phyloP scores from a whole-genome alignment of 177 flowering plant species.

The Vitis hybrid region DNA sequence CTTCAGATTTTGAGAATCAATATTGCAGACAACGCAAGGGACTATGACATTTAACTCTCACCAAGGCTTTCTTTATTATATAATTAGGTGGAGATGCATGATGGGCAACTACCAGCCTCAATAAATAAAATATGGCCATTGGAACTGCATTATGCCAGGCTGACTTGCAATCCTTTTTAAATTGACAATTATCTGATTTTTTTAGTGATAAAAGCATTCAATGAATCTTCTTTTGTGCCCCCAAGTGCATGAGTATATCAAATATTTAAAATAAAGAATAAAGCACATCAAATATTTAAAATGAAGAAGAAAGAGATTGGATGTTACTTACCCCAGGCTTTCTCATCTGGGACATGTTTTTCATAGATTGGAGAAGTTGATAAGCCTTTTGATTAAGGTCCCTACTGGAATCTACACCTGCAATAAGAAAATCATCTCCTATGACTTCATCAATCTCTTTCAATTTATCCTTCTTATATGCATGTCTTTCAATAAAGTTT shows the following conservation, averaged over 20 bases:
- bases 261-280: not conserved
- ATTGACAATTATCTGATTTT: too few relatives aligned
- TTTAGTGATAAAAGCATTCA: too few relatives aligned
- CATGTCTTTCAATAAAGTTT: not conserved
- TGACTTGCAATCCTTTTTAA: too few relatives aligned
- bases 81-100: too few relatives aligned
- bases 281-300: not conserved
- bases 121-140: too few relatives aligned
- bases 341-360: slow-evolving; percentile 33
- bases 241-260: not conserved
- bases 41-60: too few relatives aligned
- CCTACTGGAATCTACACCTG: slow-evolving; percentile 17
- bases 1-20: too few relatives aligned
- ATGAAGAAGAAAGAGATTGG: not conserved
- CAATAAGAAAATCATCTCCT: not conserved
- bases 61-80: too few relatives aligned
- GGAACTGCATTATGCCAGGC: too few relatives aligned
- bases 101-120: too few relatives aligned
- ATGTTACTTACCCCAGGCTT: slow-evolving; percentile 54
- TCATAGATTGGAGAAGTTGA: slow-evolving; percentile 39
- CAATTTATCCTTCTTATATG: not conserved
- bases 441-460: not conserved
- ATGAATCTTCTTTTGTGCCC: too few relatives aligned
- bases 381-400: slow-evolving; percentile 27
- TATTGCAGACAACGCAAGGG: too few relatives aligned